A percentile compares a stretch with the other conserved stretches of the same genome.
These are phyloP conservation scores for Quercus agrifolia DNA, from an alignment of 306 rosid genomes.

Conservation along the genomic window DNA sequence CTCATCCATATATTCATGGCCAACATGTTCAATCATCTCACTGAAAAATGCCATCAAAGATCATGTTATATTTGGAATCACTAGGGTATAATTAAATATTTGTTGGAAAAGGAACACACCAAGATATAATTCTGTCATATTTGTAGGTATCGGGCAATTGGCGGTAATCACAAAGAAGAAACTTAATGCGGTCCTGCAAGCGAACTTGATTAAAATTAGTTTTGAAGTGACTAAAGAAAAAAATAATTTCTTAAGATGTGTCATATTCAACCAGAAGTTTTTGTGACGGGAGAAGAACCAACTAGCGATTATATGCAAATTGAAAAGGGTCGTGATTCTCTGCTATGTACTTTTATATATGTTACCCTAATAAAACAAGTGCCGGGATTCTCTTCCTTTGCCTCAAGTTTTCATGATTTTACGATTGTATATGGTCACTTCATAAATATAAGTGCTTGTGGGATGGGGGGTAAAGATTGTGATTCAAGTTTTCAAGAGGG, in stretches of 20 bases:
- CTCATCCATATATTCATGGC: constrained; percentile 77
- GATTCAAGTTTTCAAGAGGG: rapidly evolving
- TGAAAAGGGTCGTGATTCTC: neutral
- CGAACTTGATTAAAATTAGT: neutral
- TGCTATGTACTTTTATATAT: too few relatives aligned
- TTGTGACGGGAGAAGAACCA: neutral
- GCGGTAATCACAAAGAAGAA: constrained; percentile 82
- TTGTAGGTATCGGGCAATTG: constrained; percentile 52
- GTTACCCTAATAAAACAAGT: too few relatives aligned
- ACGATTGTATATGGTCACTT: too few relatives aligned
- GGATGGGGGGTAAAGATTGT: rapidly evolving
- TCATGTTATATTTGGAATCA: neutral
- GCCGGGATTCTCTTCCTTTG: too few relatives aligned
- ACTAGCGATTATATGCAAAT: neutral
- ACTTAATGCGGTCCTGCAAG: constrained; percentile 57
- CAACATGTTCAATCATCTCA: constrained; percentile 81
- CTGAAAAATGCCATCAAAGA: constrained; percentile 43
- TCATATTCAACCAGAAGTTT: neutral
- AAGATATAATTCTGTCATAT: constrained; percentile 82
- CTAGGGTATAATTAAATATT: neutral
- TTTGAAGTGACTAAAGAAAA: neutral
- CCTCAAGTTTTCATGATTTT: too few relatives aligned
- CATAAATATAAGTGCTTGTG: rapidly evolving
- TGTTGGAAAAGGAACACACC: constrained; percentile 43
- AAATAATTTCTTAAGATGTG: neutral